A percentile compares a stretch with the other conserved stretches of the same genome.
These are phyloP conservation scores for Sutorius australiensis DNA, from an alignment of 768 basidiomycete species.

Conservation along the genomic window DNA sequence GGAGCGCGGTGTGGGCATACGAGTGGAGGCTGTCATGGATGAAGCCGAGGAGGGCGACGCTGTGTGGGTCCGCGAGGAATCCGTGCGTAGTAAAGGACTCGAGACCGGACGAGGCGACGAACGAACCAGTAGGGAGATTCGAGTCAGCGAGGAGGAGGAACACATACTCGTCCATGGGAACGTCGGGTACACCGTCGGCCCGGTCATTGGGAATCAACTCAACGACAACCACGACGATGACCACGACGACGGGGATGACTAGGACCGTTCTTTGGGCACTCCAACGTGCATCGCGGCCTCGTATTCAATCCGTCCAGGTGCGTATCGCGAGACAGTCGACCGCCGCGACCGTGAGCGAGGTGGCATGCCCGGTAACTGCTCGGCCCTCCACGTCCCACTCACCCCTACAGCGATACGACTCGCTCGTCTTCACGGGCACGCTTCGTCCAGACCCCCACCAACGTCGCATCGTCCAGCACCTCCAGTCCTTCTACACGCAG, in stretches of 20 bases:
- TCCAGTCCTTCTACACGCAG: slow-evolving; percentile 76
- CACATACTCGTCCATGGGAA: slow-evolving; percentile 46
- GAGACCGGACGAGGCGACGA: slow-evolving; percentile 90
- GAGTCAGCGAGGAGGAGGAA: slow-evolving; percentile 83
- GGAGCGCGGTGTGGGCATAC: slow-evolving; percentile 72
- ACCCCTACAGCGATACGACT: slow-evolving; percentile 41
- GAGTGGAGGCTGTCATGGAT: slow-evolving; percentile 68
- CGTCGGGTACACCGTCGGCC: background rate
- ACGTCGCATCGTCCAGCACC: slow-evolving; percentile 72
- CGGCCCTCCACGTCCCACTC: background rate
- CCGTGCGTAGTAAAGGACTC: slow-evolving; percentile 91
- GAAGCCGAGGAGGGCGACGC: slow-evolving; percentile 46
- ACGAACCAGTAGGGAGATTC: slow-evolving; percentile 95
- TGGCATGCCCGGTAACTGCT: background rate
- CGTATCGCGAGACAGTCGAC: slow-evolving; percentile 14
- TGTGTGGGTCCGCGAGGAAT: slow-evolving; percentile 40
- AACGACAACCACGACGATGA: slow-evolving; percentile 4
- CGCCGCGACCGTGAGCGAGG: background rate
- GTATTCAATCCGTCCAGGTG: background rate
- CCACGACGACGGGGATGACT: slow-evolving; percentile 1
- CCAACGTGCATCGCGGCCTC: background rate
- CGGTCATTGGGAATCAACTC: background rate
- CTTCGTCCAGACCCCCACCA: slow-evolving; percentile 82
- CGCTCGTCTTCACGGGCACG: slow-evolving; percentile 46
- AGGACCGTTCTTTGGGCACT: background rate